Base-by-base conservation (phyloP, 140 eudicot genomes). In the Ambrosia hybrid region DNA sequence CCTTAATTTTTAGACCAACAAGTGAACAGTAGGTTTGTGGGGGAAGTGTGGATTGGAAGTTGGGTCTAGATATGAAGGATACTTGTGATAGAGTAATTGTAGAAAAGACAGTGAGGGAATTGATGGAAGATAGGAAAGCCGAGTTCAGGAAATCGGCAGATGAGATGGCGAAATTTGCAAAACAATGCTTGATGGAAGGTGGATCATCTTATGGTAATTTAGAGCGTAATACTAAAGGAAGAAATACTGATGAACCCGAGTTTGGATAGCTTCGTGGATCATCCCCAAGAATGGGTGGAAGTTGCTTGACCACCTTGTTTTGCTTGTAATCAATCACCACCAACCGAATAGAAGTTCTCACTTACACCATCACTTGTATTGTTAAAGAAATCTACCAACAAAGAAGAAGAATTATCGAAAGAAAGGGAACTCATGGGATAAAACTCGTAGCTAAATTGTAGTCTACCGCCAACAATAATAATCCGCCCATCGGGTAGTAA, bases 221-320 rank as follows among this genome's bases (percentile, higher is more conserved):
- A n/a, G 73, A 74, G 15, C 79, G 88, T 30, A n/a, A n/a, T n/a
- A n/a, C 86, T 7, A 89, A 13, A 3, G 96, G 96, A 55, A 92
- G 89, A 38, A 89, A 56, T 5, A 92, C 80, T 0, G 96, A 86
- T 3, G 98, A 92, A 53, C 98, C 96, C 0, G 98, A 81, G 73
- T 95, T 83, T 0, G 98, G 96, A 73, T 92, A 92, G 70, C 74
- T 92, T 12, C 96, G 79, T 0, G 96, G 91, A n/a, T 83, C 84
- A 3, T 75, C 85, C 2, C 89, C 89, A 0, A 83, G 79, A 33
- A 92, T 86, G 0, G 79, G 33, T 14, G 91, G 98, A 21, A 86
- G 83, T 64, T 80, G 80, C 67, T 80, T 75, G 9, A 89, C 73
- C 51, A 89, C 84, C 9, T 14, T 65, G 55, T 87, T 89, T 43